These are phyloP conservation scores for Cardiospermum halicacabum DNA, from an alignment of 345 rosid species.

Conservation along the genomic window DNA sequence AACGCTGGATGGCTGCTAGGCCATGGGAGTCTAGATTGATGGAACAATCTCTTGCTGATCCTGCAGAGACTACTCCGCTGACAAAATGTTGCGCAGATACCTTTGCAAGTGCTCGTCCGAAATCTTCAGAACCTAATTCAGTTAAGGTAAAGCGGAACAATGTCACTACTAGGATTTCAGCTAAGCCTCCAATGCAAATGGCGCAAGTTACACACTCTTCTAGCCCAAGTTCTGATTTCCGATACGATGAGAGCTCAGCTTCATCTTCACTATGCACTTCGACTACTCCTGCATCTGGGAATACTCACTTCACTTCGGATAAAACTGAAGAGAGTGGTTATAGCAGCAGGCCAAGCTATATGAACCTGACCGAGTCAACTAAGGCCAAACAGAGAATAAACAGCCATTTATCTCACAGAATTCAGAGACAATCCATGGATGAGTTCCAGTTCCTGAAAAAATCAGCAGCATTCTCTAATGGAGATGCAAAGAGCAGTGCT, in stretches of 20 bases:
- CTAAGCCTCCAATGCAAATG: constrained; percentile 50
- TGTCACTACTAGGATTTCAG: constrained; percentile 70
- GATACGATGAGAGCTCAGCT: constrained; percentile 65
- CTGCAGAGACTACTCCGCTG: constrained; percentile 34
- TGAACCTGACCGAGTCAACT: constrained; percentile 82
- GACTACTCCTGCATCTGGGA: constrained; percentile 55
- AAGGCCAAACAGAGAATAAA: constrained; percentile 64
- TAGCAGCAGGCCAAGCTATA: constrained; percentile 65
- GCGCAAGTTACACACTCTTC: constrained; percentile 46
- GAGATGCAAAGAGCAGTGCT: constrained; percentile 36
- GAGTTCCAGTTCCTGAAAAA: constrained; percentile 73
- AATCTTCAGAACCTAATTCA: constrained; percentile 41
- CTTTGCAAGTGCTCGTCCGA: constrained; percentile 24
- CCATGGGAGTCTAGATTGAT: constrained; percentile 94
- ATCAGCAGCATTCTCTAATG: constrained; percentile 39
- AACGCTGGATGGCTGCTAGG: constrained; percentile 97
- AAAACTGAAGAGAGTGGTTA: constrained; percentile 45
- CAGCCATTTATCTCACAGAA: constrained; percentile 29
- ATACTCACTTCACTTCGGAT: constrained; percentile 48
- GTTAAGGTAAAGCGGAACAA: constrained; percentile 70
- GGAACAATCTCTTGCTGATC: constrained; percentile 46
- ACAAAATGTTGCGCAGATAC: constrained; percentile 26
- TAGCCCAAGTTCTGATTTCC: constrained; percentile 70
- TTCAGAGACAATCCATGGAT: constrained; percentile 81
- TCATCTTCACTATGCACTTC: constrained; percentile 80